A percentile compares a stretch with the other conserved stretches of the same genome.
These are phyloP conservation scores for Aegilops umbellulata DNA, from an alignment of 176 grass and related monocot species.

Conservation along the genomic window DNA sequence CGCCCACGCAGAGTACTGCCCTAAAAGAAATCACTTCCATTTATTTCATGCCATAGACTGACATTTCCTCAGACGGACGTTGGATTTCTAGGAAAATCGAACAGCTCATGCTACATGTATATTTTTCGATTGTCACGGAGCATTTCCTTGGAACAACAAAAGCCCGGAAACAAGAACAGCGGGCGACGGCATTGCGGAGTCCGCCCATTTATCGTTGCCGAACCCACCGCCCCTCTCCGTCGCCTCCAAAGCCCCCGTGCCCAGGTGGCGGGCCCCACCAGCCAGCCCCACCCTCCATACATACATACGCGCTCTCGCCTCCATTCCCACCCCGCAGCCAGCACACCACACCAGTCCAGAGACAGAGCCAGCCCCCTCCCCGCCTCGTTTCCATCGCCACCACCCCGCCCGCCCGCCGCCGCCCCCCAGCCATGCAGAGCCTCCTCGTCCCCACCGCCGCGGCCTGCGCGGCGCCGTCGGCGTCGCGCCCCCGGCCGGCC, in stretches of 20 bases:
- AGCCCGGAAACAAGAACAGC: not conserved
- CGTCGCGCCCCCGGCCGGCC: not conserved
- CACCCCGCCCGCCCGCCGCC: not conserved
- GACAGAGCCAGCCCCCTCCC: too few species aligned
- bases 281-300: constrained; percentile 16
- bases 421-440: constrained; percentile 51
- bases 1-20: too few species aligned
- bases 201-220: constrained; percentile 7
- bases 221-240: constrained; percentile 11
- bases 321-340: not conserved
- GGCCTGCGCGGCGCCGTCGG: not conserved
- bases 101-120: not conserved
- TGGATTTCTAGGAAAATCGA: too few species aligned
- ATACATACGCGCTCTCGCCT: constrained; percentile 2
- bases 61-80: too few species aligned
- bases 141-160: not conserved
- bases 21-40: too few species aligned
- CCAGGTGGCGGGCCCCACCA: not conserved
- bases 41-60: too few species aligned
- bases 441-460: constrained; percentile 53
- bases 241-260: constrained; percentile 18
- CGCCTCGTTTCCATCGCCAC: constrained; percentile 48
- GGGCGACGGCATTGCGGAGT: not conserved
- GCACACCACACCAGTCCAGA: not conserved
- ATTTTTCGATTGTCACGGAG: not conserved